Percentiles rank a stretch among this genome's conserved stretches.
Evolutionary conservation across 768 basidiomycete genomes (phyloP).

Genomic region (Ramaria sp.): DNA sequence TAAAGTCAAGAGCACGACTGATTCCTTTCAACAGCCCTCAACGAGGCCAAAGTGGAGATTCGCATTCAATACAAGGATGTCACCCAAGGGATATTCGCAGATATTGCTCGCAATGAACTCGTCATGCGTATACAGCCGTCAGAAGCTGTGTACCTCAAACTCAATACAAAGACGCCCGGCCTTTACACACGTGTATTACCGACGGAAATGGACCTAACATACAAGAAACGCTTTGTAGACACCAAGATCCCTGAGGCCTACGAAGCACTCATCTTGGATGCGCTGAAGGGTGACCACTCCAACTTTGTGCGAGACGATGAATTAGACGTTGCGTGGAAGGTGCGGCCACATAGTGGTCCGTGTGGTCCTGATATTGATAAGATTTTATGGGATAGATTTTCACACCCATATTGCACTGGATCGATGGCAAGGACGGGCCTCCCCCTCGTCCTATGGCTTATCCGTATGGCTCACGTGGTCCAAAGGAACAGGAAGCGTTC

Average conservation of each 20-base stretch:
- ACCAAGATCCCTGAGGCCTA: slow-evolving; percentile 93
- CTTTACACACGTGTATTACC: slow-evolving; percentile 84
- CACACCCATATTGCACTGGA: slow-evolving; percentile 93
- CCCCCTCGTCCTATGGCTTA: slow-evolving; percentile 68
- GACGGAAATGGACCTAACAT: slow-evolving; percentile 97
- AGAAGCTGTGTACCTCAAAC: slow-evolving; percentile 94
- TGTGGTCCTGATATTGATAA: neutral
- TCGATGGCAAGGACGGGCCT: slow-evolving; percentile 64
- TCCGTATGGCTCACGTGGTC: slow-evolving; percentile 94
- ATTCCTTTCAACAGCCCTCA: slow-evolving; percentile 55
- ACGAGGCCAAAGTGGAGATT: slow-evolving; percentile 98
- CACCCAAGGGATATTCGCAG: slow-evolving; percentile 91
- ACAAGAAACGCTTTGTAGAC: slow-evolving; percentile 90
- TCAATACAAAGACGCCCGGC: slow-evolving; percentile 93
- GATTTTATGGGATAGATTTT: slow-evolving; percentile 53
- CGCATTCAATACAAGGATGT: slow-evolving; percentile 98
- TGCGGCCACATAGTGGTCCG: slow-evolving; percentile 20
- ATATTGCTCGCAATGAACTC: slow-evolving; percentile 93
- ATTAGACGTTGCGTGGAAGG: slow-evolving; percentile 97
- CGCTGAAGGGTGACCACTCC: slow-evolving; percentile 95
- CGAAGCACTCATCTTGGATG: slow-evolving; percentile 90
- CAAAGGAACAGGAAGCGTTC: slow-evolving; percentile 70
- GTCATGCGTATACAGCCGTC: slow-evolving; percentile 95
- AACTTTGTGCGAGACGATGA: slow-evolving; percentile 99
- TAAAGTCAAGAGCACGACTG: slow-evolving; percentile 5